Evolutionary conservation across 768 basidiomycete genomes (phyloP).

Genomic region (Naganishia friedmannii): DNA sequence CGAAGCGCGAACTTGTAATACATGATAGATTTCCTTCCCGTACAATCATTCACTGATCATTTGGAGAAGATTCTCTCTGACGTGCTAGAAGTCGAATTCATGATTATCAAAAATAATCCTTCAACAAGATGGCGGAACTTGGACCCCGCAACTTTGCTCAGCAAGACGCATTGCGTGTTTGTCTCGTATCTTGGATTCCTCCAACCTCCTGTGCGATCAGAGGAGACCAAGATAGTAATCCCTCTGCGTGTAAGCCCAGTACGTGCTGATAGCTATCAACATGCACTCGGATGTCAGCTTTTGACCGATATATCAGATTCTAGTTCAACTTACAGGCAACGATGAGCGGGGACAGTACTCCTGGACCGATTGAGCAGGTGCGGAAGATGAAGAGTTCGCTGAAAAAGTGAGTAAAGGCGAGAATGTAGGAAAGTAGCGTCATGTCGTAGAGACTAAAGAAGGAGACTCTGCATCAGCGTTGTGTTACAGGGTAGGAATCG

Average conservation of each 20-base stretch:
- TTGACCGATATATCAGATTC: no score
- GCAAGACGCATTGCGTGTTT: not conserved
- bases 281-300: not conserved
- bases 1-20: not conserved
- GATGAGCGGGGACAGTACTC: constrained; percentile 70
- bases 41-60: not conserved
- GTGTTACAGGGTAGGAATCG: not conserved
- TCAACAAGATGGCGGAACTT: not conserved
- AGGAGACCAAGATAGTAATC: constrained; percentile 17
- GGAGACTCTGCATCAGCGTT: not conserved
- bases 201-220: not conserved
- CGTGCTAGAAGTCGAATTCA: not conserved
- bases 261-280: constrained; percentile 11
- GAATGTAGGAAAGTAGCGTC: constrained; percentile 78
- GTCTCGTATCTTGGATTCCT: not conserved
- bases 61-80: not conserved
- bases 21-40: not conserved
- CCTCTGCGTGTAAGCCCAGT: constrained; percentile 20
- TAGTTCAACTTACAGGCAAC: constrained; percentile 70
- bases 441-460: constrained; percentile 78
- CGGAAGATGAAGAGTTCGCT: constrained; percentile 81
- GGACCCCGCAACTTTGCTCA: not conserved
- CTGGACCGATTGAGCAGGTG: constrained; percentile 63
- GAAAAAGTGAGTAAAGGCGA: constrained; percentile 84
- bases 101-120: not conserved